A percentile compares a stretch with the other conserved stretches of the same genome.
Conservation (phyloP, 805 yeast species). For the Gaillardinia entomophila region DNA sequence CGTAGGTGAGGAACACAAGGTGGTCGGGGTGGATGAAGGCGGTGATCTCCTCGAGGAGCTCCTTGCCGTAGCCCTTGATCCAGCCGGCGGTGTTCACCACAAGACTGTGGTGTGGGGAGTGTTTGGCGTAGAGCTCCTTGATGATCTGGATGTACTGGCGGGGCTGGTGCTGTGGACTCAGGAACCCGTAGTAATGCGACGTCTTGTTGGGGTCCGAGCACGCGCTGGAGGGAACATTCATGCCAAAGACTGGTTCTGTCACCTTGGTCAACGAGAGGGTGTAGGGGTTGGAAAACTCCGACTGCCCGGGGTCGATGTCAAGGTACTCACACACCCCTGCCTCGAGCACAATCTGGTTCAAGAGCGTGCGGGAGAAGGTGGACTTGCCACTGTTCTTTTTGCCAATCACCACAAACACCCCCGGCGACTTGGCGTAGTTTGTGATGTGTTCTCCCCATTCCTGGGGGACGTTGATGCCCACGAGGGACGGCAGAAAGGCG, state of each 20-base stretch:
- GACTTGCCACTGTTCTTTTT: constrained; percentile 82
- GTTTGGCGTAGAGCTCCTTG: constrained; percentile 27
- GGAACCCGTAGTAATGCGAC: constrained; percentile 52
- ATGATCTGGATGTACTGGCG: constrained; percentile 42
- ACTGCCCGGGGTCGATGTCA: constrained; percentile 88
- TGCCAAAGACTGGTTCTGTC: constrained; percentile 20
- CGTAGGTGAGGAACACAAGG: constrained; percentile 43
- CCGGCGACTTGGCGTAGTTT: neutral
- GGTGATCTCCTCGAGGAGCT: constrained; percentile 49
- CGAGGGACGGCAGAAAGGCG: neutral
- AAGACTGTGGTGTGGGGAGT: constrained; percentile 29
- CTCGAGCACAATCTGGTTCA: constrained; percentile 39
- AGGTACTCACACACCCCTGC: constrained; percentile 40
- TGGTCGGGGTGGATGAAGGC: constrained; percentile 45
- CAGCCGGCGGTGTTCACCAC: constrained; percentile 84
- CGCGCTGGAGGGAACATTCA: constrained; percentile 15
- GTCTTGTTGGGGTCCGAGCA: constrained; percentile 6
- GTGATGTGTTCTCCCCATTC: constrained; percentile 7
- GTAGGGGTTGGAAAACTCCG: constrained; percentile 71
- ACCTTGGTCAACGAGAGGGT: constrained; percentile 50
- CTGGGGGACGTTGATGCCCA: neutral
- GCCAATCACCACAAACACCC: constrained; percentile 44
- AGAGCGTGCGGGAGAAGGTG: constrained; percentile 51
- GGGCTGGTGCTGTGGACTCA: constrained; percentile 67
- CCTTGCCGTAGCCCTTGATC: constrained; percentile 83